A percentile compares a stretch with the other conserved stretches of the same genome.
These are phyloP conservation scores for Mycotypha africana DNA, from an alignment of 371 early-diverging fungal species.

Conservation along the genomic window DNA sequence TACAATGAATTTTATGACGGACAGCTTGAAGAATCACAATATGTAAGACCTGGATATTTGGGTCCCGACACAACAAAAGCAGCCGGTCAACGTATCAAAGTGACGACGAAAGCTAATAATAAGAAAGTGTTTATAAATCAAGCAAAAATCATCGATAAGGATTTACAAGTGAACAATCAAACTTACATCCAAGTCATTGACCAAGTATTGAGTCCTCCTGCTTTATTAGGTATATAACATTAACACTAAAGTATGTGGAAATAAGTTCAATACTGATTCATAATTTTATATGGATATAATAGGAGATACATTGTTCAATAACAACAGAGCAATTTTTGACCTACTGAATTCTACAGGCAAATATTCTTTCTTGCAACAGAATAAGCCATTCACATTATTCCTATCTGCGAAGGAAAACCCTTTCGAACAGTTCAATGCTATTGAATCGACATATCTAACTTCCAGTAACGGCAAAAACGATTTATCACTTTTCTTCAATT, in stretches of 20 bases:
- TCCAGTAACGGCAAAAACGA: slow-evolving; percentile 34
- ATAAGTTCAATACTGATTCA: too few species aligned
- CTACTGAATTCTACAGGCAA: slow-evolving; percentile 11
- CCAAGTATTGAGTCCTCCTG: slow-evolving; percentile 21
- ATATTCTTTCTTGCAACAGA: slow-evolving; percentile 11
- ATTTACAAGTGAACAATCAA: slow-evolving; percentile 31
- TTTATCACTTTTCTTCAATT: slow-evolving; percentile 16
- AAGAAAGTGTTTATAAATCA: slow-evolving; percentile 27
- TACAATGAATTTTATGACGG: slow-evolving; percentile 25
- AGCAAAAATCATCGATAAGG: slow-evolving; percentile 30
- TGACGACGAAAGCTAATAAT: slow-evolving; percentile 26
- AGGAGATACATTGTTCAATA: slow-evolving; percentile 11
- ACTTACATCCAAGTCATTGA: slow-evolving; percentile 28
- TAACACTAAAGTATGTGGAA: neutral
- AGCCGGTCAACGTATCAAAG: slow-evolving; percentile 28
- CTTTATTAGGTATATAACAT: slow-evolving; percentile 14
- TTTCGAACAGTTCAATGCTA: slow-evolving; percentile 26
- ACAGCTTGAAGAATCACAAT: slow-evolving; percentile 39
- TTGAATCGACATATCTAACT: slow-evolving; percentile 35
- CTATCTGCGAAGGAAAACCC: slow-evolving; percentile 20
- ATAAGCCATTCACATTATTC: slow-evolving; percentile 48
- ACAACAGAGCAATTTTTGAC: slow-evolving; percentile 4
- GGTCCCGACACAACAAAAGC: slow-evolving; percentile 17
- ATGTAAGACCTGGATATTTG: slow-evolving; percentile 29
- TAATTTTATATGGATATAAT: too few species aligned